Percentiles rank a stretch among this genome's conserved stretches.
Evolutionary conservation across 2,329 filamentous ascomycete genomes (phyloP).

Genomic region (Nannizziopsis arthrosporioides): DNA sequence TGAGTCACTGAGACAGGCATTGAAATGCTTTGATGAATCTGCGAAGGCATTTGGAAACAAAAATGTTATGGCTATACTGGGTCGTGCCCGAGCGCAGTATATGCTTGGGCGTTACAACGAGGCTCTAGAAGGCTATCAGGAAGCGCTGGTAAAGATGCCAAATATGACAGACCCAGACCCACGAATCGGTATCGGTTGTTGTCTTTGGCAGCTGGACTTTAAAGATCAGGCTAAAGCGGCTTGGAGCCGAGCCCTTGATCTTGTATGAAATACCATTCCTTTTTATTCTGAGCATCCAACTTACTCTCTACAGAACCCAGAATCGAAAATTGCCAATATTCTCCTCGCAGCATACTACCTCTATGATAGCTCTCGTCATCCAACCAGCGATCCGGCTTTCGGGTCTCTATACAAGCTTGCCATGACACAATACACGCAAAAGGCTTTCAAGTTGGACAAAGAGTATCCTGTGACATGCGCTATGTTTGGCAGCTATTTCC

Average conservation of each 20-base stretch:
- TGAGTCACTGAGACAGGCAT: conserved; percentile 69
- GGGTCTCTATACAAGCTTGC: conserved; percentile 77
- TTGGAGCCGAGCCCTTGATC: conserved; percentile 77
- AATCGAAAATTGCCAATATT: conserved; percentile 82
- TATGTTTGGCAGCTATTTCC: conserved; percentile 81
- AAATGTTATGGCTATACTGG: conserved; percentile 87
- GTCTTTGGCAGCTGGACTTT: conserved; percentile 91
- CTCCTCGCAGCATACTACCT: conserved; percentile 84
- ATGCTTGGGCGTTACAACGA: conserved; percentile 78
- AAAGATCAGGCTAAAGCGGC: conserved; percentile 84
- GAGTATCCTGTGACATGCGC: conserved; percentile 80
- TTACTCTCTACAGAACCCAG: conserved; percentile 43
- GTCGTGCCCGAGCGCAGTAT: conserved; percentile 75
- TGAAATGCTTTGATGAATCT: conserved; percentile 92
- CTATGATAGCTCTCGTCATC: conserved; percentile 69
- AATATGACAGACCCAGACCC: conserved; percentile 86
- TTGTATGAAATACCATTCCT: conserved; percentile 39
- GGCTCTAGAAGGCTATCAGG: conserved; percentile 73
- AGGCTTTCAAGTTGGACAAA: conserved; percentile 86
- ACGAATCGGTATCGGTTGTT: conserved; percentile 89
- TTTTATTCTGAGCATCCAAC: conserved; percentile 5
- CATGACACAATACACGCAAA: conserved; percentile 89
- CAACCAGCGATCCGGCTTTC: conserved; percentile 76
- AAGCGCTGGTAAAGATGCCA: conserved; percentile 73
- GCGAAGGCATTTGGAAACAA: conserved; percentile 70